phyloP scores from a whole-genome alignment of 495 filamentous ascomycete genomes.

The Penicillium dipodomyicola region DNA sequence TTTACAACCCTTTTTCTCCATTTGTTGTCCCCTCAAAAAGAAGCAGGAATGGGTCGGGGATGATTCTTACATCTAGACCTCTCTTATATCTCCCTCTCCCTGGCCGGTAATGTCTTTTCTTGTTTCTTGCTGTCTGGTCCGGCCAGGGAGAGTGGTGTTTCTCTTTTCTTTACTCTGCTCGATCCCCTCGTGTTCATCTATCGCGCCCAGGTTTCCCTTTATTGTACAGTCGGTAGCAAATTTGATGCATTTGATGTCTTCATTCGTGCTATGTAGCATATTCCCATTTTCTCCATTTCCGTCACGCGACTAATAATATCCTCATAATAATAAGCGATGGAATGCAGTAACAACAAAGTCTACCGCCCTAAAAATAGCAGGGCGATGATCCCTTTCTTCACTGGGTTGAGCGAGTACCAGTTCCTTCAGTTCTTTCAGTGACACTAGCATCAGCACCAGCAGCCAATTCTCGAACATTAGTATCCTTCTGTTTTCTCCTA shows the following conservation, averaged over 20 bases:
- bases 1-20: conserved; percentile 13
- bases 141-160: conserved; percentile 24
- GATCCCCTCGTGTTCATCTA: conserved; percentile 29
- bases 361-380: too few relatives aligned
- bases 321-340: neutral
- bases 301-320: neutral
- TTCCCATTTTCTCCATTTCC: neutral
- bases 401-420: neutral
- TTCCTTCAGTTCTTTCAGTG: neutral
- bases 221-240: conserved; percentile 39
- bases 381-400: neutral
- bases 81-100: conserved; percentile 16
- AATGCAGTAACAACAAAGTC: neutral
- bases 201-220: conserved; percentile 32
- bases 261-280: conserved; percentile 9
- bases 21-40: conserved; percentile 21
- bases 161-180: conserved; percentile 25
- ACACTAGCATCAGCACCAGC: neutral
- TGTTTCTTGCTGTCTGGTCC: conserved; percentile 14
- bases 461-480: neutral
- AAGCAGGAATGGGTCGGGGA: conserved; percentile 24
- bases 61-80: conserved; percentile 24
- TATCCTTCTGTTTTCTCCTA: neutral
- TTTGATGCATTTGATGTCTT: conserved; percentile 36
- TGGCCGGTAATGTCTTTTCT: conserved; percentile 21